Conservation (phyloP, 768 basidiomycete species). For the Russula lepida region DNA sequence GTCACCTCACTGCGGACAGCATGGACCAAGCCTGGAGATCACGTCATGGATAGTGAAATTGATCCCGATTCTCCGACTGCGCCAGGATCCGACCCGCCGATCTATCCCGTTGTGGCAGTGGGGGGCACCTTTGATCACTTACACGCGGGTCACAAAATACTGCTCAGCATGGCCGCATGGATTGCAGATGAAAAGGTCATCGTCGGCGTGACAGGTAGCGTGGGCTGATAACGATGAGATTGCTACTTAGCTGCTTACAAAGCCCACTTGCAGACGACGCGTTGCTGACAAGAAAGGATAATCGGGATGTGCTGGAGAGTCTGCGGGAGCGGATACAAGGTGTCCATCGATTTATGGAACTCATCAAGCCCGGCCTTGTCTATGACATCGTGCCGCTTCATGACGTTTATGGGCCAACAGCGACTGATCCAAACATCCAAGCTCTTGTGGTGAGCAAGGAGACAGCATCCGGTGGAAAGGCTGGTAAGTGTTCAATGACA, state of each 20-base stretch:
- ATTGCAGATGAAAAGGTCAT: conserved; percentile 74
- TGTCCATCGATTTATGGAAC: conserved; percentile 59
- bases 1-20: conserved; percentile 14
- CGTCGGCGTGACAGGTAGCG: conserved; percentile 76
- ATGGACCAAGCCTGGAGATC: conserved; percentile 18
- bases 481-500: conserved; percentile 43
- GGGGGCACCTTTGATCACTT: conserved; percentile 99
- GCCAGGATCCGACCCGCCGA: conserved; percentile 22
- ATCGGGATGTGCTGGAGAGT: conserved; percentile 58
- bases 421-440: conserved; percentile 79
- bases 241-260: not conserved
- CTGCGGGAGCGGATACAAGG: conserved; percentile 45
- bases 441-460: conserved; percentile 89
- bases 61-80: conserved; percentile 5
- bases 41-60: not conserved
- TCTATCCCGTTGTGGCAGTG: conserved; percentile 66
- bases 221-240: not conserved
- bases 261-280: conserved; percentile 44
- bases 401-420: conserved; percentile 91
- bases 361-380: conserved; percentile 58
- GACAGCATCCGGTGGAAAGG: conserved; percentile 64
- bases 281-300: conserved; percentile 62
- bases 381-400: conserved; percentile 65
- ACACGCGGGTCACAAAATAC: conserved; percentile 94
- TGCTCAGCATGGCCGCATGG: conserved; percentile 87